Base-by-base conservation (phyloP, 257 asterid species). In the Solanum ossicruentum region DNA sequence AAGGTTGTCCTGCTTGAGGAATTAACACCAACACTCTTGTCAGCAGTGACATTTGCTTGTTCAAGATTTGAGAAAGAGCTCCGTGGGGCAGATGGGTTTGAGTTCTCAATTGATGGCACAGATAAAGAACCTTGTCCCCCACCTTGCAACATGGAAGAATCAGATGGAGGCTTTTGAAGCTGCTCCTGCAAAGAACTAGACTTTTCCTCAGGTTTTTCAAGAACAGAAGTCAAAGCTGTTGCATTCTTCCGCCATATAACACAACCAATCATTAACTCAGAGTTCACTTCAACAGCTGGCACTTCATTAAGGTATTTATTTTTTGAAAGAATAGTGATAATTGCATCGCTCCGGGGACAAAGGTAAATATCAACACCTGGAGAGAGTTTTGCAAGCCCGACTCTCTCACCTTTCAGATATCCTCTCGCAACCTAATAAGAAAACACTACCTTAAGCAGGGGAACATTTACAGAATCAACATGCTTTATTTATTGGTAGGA, bases 241-340 rank as follows among this genome's bases (percentile, higher is more conserved):
- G 11, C 87, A 61, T 81, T 84, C 45, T 85, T 86, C 69, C 82
- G 66, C 89, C 91, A 85, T 28, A 88, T 87, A 36, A 88, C 88
- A 82, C 89, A 86, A 71, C 91, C 91, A 72, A 88, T 80, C 61
- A 86, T 55, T 32, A 84, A 56, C 66, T 84, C 85, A 20, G 84
- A 83, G 36, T 60, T 86, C 63, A 65, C 86, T 58, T 84, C 85
- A 12, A 52, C 65, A 70, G 84, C 88, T 17, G 86, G 67, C 47
- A 54, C 51, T 60, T 84, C 89, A 78, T 78, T 80, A 12, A 86
- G 80, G 61, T 78, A 82, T 18, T 88, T 88, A 11, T 80, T 69
- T 56, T 84, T 86, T 57, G 83, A 88, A 52, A 88, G 91, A 36
- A 85, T 41, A 70, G 85, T 69, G 88, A 85, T 82, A 79, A 88